Evolutionary conservation across 352 stramenopile species (phyloP).

Genomic region (Globisporangium ultimum): DNA sequence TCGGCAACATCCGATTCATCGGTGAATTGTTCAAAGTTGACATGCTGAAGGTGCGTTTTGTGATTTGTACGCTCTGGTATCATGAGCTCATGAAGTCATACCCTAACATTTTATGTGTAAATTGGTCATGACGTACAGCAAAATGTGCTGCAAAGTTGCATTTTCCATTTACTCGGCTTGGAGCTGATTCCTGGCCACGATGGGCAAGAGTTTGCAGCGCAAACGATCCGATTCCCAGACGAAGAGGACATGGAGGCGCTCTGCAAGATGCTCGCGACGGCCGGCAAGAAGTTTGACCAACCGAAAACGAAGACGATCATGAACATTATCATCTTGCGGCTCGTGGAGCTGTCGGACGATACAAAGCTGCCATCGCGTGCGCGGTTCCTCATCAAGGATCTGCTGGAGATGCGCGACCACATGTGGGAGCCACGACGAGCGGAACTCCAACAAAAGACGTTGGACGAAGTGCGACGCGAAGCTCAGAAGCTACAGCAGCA

Average conservation of each 20-base stretch:
- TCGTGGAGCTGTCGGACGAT: conserved; percentile 82
- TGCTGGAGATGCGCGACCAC: conserved; percentile 83
- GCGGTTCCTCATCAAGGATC: conserved; percentile 81
- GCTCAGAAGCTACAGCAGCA: conserved; percentile 80
- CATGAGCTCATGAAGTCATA: background rate
- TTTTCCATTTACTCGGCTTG: conserved; percentile 80
- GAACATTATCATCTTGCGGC: conserved; percentile 81
- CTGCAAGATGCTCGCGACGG: conserved; percentile 83
- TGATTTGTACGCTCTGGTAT: background rate
- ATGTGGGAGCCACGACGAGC: conserved; percentile 85
- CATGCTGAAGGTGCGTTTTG: conserved; percentile 59
- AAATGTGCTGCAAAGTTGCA: conserved; percentile 68
- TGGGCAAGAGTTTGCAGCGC: conserved; percentile 44
- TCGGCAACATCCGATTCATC: conserved; percentile 88
- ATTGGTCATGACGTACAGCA: conserved; percentile 25
- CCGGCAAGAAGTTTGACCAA: conserved; percentile 87
- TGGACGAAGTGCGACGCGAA: conserved; percentile 80
- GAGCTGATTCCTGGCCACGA: conserved; percentile 49
- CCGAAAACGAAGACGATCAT: conserved; percentile 73
- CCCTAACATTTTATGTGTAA: background rate
- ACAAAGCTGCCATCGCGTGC: conserved; percentile 63
- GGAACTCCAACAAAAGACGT: conserved; percentile 85
- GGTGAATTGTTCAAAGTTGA: conserved; percentile 87
- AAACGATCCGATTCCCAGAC: conserved; percentile 75
- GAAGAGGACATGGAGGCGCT: conserved; percentile 83